Evolutionary conservation across 768 basidiomycete genomes (phyloP).

Genomic region (Calocybe gangraenosa): DNA sequence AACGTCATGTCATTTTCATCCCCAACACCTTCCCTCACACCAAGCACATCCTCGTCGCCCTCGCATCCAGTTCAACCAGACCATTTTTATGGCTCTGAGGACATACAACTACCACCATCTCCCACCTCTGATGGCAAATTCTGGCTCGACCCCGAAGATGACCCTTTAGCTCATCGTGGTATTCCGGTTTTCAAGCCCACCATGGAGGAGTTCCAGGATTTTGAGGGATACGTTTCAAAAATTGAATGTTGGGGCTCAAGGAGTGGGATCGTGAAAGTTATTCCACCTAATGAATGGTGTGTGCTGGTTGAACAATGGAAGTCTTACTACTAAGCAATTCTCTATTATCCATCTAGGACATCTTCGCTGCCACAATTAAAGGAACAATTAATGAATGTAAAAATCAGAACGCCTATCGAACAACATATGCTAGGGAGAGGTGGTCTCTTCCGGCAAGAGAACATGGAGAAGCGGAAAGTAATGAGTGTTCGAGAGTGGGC

Average conservation of each 20-base stretch:
- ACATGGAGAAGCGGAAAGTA: slow-evolving; percentile 79
- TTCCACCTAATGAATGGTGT: slow-evolving; percentile 93
- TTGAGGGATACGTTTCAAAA: slow-evolving; percentile 84
- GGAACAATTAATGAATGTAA: slow-evolving; percentile 67
- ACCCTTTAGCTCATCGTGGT: slow-evolving; percentile 78
- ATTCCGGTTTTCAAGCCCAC: slow-evolving; percentile 96
- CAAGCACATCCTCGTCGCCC: slow-evolving; percentile 53
- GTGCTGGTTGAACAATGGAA: slow-evolving; percentile 23
- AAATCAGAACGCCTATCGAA: slow-evolving; percentile 88
- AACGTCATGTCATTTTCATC: slow-evolving; percentile 30
- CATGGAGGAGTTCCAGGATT: slow-evolving; percentile 88
- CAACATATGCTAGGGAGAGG: slow-evolving; percentile 86
- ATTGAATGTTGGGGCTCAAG: slow-evolving; percentile 87
- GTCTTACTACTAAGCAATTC: neutral
- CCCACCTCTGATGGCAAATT: slow-evolving; percentile 58
- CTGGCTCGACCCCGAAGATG: slow-evolving; percentile 77
- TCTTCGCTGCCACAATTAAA: slow-evolving; percentile 68
- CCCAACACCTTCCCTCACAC: slow-evolving; percentile 39
- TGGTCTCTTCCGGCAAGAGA: slow-evolving; percentile 87
- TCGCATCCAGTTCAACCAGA: slow-evolving; percentile 64
- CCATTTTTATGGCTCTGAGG: slow-evolving; percentile 72
- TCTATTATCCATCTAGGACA: slow-evolving; percentile 42
- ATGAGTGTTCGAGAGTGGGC: slow-evolving; percentile 90
- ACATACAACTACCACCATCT: slow-evolving; percentile 48
- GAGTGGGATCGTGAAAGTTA: slow-evolving; percentile 94